Base-by-base conservation (phyloP, 1,139 yeast species). In the Hansenula sp. region DNA sequence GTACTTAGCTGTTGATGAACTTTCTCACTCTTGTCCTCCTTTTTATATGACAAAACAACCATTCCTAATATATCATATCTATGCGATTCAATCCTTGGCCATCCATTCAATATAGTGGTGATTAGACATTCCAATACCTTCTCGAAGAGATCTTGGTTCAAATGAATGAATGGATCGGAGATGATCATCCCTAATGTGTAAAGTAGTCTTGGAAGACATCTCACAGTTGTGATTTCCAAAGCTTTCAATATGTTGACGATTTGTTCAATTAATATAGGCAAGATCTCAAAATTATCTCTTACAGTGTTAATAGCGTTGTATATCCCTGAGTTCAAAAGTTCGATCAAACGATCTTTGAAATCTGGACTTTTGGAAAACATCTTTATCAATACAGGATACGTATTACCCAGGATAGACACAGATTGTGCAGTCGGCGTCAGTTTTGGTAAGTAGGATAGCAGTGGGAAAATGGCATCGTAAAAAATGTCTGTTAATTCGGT, bases 401-500 rank as follows among this genome's bases (percentile, higher is more conserved):
- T 46, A 5, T 32, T 36, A 4, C 37, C 29, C 24, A 57, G 38
- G 5, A 61, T 51, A 19, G 52, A 38, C 8, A 43, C 35, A 0
- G 65, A 53, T 18, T 53, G 41, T 0, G 49, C 51, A 0, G 57
- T 54, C 1, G 72, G 70, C 0, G 77, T 72, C n/a, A 67, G 51
- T 11, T 71, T 70, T 0, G 84, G 83, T 18, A 76, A 54, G 47
- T 71, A 76, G 4, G 72, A 55, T 19, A 78, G 54, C 40, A 74
- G 65, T 1, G 69, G 68, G 39, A 54, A 67, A 10, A 70, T 51
- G 2, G 70, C 67, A 11, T 69, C 75, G 46, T 68, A 57, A 41
- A 76, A 74, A n/a, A 77, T 61, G 0, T 63, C 63, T 0, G 53
- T 47, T 1, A 79, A 59, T 0, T 84, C 82, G 0, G 79, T 67